These are phyloP conservation scores for Saccharomyces hybrid DNA, from an alignment of 1,139 yeast species.

Conservation along the genomic window DNA sequence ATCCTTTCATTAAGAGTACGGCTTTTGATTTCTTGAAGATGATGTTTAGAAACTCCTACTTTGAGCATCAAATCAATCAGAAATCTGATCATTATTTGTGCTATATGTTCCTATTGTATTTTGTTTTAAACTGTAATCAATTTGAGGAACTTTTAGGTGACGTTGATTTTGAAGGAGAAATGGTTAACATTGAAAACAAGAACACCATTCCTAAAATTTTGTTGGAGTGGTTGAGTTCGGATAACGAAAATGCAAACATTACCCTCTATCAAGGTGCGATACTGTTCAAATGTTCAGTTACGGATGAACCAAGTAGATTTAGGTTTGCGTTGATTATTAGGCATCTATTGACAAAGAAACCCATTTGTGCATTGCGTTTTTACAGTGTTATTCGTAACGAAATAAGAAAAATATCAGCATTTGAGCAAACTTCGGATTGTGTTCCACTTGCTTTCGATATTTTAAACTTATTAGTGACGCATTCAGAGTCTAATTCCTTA, in stretches of 20 bases:
- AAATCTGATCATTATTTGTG: constrained; percentile 29
- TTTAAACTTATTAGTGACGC: constrained; percentile 28
- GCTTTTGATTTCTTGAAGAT: constrained; percentile 47
- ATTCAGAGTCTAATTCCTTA: constrained; percentile 28
- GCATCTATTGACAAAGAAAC: constrained; percentile 36
- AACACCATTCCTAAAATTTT: constrained; percentile 42
- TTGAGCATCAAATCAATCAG: constrained; percentile 14
- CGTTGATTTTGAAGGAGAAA: constrained; percentile 38
- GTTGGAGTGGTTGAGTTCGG: constrained; percentile 42
- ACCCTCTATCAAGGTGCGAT: constrained; percentile 47
- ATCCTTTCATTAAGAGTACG: constrained; percentile 52
- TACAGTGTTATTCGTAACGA: constrained; percentile 39
- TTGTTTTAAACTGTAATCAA: constrained; percentile 45
- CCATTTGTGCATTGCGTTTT: constrained; percentile 38
- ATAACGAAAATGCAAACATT: constrained; percentile 38
- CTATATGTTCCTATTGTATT: constrained; percentile 50
- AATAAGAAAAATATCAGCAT: constrained; percentile 34
- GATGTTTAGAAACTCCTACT: constrained; percentile 42
- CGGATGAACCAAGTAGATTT: constrained; percentile 44
- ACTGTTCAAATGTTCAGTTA: constrained; percentile 43
- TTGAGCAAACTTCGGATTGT: constrained; percentile 25
- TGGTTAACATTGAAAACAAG: constrained; percentile 32
- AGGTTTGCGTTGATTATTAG: constrained; percentile 47
- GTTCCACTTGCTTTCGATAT: constrained; percentile 31
- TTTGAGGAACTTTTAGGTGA: constrained; percentile 41